Conservation (phyloP, 768 basidiomycete genomes). For the Suillus clintonianus region DNA sequence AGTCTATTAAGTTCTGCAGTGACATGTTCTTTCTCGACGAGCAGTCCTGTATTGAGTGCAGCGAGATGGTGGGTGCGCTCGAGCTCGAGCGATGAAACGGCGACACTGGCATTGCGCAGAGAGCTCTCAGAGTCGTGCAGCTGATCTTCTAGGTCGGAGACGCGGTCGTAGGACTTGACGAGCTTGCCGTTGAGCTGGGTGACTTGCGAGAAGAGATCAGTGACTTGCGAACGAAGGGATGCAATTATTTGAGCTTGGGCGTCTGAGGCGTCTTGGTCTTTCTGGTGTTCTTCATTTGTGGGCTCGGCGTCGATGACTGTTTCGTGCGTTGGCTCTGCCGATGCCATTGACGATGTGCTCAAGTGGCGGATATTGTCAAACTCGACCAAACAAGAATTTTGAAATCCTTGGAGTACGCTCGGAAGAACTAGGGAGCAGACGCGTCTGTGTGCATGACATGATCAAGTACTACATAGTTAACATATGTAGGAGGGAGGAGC, state of each 20-base stretch:
- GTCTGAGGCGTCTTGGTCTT: constrained; percentile 43
- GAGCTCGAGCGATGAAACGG: constrained; percentile 77
- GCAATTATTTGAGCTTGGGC: constrained; percentile 84
- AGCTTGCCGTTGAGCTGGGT: constrained; percentile 90
- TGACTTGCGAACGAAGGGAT: constrained; percentile 77
- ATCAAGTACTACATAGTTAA: not conserved
- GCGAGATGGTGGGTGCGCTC: constrained; percentile 87
- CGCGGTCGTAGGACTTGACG: constrained; percentile 86
- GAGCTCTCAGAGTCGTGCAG: constrained; percentile 67
- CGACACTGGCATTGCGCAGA: constrained; percentile 59
- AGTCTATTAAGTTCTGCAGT: constrained; percentile 88
- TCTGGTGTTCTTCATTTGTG: constrained; percentile 11
- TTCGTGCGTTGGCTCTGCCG: not conserved
- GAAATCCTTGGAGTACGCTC: not conserved
- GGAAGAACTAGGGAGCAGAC: not conserved
- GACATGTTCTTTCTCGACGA: constrained; percentile 91
- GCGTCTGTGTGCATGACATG: not conserved
- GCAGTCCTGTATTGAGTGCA: constrained; percentile 85
- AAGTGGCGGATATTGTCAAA: not conserved
- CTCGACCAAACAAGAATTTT: constrained; percentile 1
- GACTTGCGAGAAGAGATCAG: constrained; percentile 88
- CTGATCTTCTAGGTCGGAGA: constrained; percentile 91
- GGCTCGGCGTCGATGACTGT: constrained; percentile 12
- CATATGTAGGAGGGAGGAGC: not conserved
- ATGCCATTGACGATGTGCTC: constrained; percentile 2